phyloP scores from a whole-genome alignment of 2,329 filamentous ascomycete species.

The Epichloe hybrida region DNA sequence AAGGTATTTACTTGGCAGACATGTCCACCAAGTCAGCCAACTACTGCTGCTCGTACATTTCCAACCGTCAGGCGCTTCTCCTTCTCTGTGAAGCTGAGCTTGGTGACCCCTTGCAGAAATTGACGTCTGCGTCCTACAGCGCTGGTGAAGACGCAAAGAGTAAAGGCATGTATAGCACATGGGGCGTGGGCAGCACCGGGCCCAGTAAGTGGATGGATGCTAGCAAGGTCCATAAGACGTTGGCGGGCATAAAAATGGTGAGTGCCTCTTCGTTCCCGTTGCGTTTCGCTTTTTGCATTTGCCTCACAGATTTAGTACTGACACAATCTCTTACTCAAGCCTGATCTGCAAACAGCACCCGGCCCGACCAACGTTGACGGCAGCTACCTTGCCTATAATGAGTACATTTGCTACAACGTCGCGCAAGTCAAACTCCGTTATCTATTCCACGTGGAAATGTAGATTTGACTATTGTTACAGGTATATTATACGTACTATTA shows the following conservation, averaged over 20 bases:
- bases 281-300: background rate
- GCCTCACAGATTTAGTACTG: too few species aligned
- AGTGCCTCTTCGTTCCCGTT: conserved; percentile 14
- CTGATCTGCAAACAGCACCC: conserved; percentile 33
- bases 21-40: conserved; percentile 72
- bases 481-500: too few species aligned
- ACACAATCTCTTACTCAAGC: conserved; percentile 20
- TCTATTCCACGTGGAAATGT: conserved; percentile 48
- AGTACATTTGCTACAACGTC: conserved; percentile 60
- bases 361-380: conserved; percentile 31
- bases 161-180: conserved; percentile 51
- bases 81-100: conserved; percentile 71
- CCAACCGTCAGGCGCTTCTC: conserved; percentile 58
- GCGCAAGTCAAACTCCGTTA: conserved; percentile 59
- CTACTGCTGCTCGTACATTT: conserved; percentile 53
- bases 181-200: conserved; percentile 51
- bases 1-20: conserved; percentile 79
- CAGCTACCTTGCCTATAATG: conserved; percentile 51
- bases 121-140: conserved; percentile 41
- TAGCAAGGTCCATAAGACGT: conserved; percentile 43
- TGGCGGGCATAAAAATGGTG: conserved; percentile 60
- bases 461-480: background rate
- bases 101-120: conserved; percentile 57
- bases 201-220: conserved; percentile 69
- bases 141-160: conserved; percentile 51